phyloP scores from a whole-genome alignment of 106 monocot species.

The Narthecium ossifragum region DNA sequence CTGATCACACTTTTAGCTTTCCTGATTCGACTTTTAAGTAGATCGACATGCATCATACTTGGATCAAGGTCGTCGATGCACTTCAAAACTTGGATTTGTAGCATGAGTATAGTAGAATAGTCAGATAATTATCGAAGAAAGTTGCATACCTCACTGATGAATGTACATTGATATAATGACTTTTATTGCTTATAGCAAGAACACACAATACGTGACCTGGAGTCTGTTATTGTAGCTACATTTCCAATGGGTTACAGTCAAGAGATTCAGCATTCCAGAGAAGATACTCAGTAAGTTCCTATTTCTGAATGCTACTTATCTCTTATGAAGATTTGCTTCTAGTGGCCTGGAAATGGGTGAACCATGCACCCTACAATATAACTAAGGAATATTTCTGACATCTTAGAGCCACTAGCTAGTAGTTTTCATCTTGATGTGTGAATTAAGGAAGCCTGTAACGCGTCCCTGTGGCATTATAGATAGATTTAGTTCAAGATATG shows the following conservation, averaged over 20 bases:
- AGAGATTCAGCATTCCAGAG: neutral
- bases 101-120: neutral
- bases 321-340: neutral
- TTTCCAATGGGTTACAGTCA: neutral
- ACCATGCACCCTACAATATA: neutral
- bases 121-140: neutral
- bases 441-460: neutral
- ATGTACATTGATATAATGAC: too few relatives aligned
- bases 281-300: neutral
- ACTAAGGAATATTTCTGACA: too few relatives aligned
- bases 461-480: neutral
- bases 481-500: neutral
- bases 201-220: neutral
- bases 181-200: neutral
- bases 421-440: neutral
- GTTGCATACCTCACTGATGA: neutral
- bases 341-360: neutral
- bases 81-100: neutral
- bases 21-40: neutral
- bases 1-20: too few relatives aligned
- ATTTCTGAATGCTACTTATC: neutral
- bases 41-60: neutral
- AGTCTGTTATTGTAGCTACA: neutral
- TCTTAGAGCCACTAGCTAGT: too few relatives aligned
- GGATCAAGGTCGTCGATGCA: neutral